Percentiles rank a stretch among this genome's conserved stretches.
phyloP scores from a whole-genome alignment of 2,329 filamentous ascomycete species.

The Aaosphaeria pasadenensis region DNA sequence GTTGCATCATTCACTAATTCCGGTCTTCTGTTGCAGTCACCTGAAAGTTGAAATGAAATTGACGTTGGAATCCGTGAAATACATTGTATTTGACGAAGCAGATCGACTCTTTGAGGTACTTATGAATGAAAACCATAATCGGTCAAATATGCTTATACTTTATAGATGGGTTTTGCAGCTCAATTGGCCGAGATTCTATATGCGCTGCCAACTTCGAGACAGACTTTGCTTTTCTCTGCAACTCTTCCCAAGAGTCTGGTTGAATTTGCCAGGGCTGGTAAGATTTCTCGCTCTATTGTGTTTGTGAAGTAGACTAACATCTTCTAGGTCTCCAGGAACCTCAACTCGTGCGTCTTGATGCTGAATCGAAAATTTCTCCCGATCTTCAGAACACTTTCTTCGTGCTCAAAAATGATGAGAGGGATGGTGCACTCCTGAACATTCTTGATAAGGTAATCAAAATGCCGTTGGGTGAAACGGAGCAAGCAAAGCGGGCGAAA shows the following conservation, averaged over 20 bases:
- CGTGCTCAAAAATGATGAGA: slow-evolving; percentile 85
- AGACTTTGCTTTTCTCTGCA: slow-evolving; percentile 92
- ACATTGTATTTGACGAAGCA: slow-evolving; percentile 96
- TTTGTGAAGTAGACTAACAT: no score
- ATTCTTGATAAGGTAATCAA: slow-evolving; percentile 90
- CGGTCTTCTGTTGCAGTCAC: slow-evolving; percentile 47
- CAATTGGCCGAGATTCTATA: slow-evolving; percentile 92
- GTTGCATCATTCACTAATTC: no score
- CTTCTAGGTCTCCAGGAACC: slow-evolving; percentile 69
- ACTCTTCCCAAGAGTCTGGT: slow-evolving; percentile 92
- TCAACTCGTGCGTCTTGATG: slow-evolving; percentile 82
- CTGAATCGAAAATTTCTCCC: slow-evolving; percentile 92
- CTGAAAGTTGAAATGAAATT: slow-evolving; percentile 95
- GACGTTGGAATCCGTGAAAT: slow-evolving; percentile 85
- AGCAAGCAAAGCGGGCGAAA: slow-evolving; percentile 46
- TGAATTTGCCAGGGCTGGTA: slow-evolving; percentile 87
- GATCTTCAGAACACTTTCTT: slow-evolving; percentile 97
- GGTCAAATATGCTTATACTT: background rate
- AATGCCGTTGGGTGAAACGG: slow-evolving; percentile 69
- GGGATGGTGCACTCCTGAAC: slow-evolving; percentile 87
- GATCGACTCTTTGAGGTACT: slow-evolving; percentile 80
- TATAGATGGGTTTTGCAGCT: slow-evolving; percentile 83
- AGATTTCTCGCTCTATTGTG: no score
- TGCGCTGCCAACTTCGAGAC: slow-evolving; percentile 76
- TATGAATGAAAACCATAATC: background rate